Percentiles rank a stretch among this genome's conserved stretches.
phyloP scores from a whole-genome alignment of 2,329 filamentous ascomycete genomes.

The Fusarium fujikuroi region DNA sequence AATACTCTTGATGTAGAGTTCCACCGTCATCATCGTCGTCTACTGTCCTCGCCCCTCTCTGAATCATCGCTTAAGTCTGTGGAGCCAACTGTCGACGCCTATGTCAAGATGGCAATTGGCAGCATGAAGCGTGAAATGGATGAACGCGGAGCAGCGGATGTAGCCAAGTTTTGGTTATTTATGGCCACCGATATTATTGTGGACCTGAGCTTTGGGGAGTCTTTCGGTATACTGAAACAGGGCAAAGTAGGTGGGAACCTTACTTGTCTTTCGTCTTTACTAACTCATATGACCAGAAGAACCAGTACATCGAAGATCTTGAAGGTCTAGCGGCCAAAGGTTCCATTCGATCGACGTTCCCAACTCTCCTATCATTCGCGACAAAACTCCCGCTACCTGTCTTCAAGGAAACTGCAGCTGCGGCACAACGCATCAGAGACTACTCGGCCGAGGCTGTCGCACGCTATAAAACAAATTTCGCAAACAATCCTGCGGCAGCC shows the following conservation, averaged over 20 bases:
- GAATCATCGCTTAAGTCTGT: not conserved
- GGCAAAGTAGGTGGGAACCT: not conserved
- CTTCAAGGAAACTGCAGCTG: not conserved
- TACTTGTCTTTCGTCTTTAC: rapidly evolving
- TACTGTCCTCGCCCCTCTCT: not conserved
- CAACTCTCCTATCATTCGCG: not conserved
- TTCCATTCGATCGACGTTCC: not conserved
- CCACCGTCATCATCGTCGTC: not conserved
- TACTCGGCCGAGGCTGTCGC: not conserved
- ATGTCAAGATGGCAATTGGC: not conserved
- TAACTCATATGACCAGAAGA: not conserved
- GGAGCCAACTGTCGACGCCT: not conserved
- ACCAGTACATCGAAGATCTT: not conserved
- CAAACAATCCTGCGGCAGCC: not conserved
- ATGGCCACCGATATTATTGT: not conserved
- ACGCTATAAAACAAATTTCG: not conserved
- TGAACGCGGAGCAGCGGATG: not conserved
- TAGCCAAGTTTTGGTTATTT: not conserved
- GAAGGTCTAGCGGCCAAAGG: not conserved
- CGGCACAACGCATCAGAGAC: not conserved
- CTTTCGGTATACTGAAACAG: not conserved
- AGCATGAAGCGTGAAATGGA: not conserved
- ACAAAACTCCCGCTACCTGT: not conserved
- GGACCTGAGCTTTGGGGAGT: not conserved
- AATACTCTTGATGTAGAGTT: not conserved